Percentiles rank a stretch among this genome's conserved stretches.
Evolutionary conservation across 306 rosid species (phyloP).

Genomic region (Leucaena leucocephala): DNA sequence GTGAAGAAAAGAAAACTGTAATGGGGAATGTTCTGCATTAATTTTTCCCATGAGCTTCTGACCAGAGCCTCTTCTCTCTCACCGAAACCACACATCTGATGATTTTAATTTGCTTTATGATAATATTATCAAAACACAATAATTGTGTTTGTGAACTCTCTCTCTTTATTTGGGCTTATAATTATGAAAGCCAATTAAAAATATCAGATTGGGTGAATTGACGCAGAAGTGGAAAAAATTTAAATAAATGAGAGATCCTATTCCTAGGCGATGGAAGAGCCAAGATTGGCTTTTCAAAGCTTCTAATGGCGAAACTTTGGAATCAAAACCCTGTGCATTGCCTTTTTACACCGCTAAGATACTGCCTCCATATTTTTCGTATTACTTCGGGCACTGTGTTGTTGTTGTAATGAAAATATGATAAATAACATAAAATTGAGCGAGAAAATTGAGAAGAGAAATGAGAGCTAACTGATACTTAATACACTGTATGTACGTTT

Average conservation of each 20-base stretch:
- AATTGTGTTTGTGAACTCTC: background rate
- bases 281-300: background rate
- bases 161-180: background rate
- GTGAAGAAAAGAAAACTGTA: constrained; percentile 36
- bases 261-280: background rate
- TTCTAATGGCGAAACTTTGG: background rate
- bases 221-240: background rate
- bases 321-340: background rate
- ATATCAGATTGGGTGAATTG: background rate
- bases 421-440: too few relatives aligned
- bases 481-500: too few relatives aligned
- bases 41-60: constrained; percentile 27
- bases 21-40: constrained; percentile 29
- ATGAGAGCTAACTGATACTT: too few relatives aligned
- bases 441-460: too few relatives aligned
- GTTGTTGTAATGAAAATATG: too few relatives aligned
- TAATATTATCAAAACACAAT: background rate
- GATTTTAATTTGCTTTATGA: background rate
- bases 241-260: background rate
- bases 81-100: constrained; percentile 32
- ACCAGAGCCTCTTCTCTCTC: constrained; percentile 34
- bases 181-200: background rate
- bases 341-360: background rate
- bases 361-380: too few relatives aligned
- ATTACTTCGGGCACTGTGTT: too few relatives aligned